Percentiles rank a stretch among this genome's conserved stretches.
These are phyloP conservation scores for Fusarium succisae DNA, from an alignment of 2,329 filamentous ascomycete genomes.

Conservation along the genomic window DNA sequence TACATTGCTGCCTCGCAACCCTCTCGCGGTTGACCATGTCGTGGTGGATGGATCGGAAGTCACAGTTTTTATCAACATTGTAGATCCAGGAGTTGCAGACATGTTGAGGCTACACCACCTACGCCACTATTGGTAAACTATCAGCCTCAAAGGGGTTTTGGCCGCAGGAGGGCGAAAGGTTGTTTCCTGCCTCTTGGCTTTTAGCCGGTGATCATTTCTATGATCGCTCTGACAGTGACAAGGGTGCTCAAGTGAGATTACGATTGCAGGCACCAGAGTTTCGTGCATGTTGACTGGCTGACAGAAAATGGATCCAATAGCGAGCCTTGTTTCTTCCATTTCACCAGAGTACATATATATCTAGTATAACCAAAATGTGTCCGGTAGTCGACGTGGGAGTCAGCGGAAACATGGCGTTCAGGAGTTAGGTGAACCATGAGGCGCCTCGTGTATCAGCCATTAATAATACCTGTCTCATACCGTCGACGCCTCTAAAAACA, in stretches of 20 bases:
- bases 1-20: conserved; percentile 12
- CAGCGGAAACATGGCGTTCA: conserved; percentile 5
- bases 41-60: conserved; percentile 23
- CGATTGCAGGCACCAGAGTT: conserved; percentile 25
- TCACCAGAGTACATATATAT: not conserved
- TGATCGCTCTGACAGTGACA: conserved; percentile 16
- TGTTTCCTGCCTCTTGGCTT: conserved; percentile 8
- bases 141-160: conserved; percentile 38
- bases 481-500: conserved; percentile 12
- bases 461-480: conserved; percentile 1
- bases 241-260: conserved; percentile 8
- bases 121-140: conserved; percentile 18
- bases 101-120: not conserved
- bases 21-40: conserved; percentile 9
- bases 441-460: conserved; percentile 33
- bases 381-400: conserved; percentile 1
- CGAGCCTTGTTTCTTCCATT: conserved; percentile 4
- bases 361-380: not conserved
- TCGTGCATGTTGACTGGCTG: conserved; percentile 20
- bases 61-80: conserved; percentile 19
- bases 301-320: not conserved
- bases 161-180: conserved; percentile 15
- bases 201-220: conserved; percentile 26
- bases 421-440: conserved; percentile 12
- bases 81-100: not conserved